These are phyloP conservation scores for Phylloporus arenicola DNA, from an alignment of 768 basidiomycete species.

Conservation along the genomic window DNA sequence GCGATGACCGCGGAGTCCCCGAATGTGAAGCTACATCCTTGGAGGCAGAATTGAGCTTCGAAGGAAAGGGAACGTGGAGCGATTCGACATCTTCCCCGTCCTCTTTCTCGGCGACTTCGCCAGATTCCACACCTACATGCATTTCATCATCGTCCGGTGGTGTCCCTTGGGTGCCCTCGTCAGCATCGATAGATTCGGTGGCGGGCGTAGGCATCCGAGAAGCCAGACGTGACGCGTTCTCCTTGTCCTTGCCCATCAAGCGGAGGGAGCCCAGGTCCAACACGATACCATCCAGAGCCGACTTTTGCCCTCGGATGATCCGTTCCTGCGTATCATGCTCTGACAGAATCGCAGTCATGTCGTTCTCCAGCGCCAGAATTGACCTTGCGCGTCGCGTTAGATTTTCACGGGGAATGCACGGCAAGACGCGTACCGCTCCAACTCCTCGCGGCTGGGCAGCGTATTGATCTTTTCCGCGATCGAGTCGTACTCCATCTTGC, in stretches of 20 bases:
- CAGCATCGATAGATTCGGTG: slow-evolving; percentile 33
- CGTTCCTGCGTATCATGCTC: slow-evolving; percentile 74
- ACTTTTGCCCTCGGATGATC: slow-evolving; percentile 61
- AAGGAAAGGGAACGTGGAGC: slow-evolving; percentile 23
- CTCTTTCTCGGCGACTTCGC: slow-evolving; percentile 38
- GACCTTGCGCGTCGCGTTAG: slow-evolving; percentile 38
- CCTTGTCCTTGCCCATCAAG: slow-evolving; percentile 65
- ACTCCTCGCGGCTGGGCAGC: slow-evolving; percentile 68
- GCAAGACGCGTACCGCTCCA: slow-evolving; percentile 59
- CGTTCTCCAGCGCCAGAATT: slow-evolving; percentile 66
- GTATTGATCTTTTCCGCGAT: slow-evolving; percentile 80
- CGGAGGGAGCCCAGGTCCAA: slow-evolving; percentile 55
- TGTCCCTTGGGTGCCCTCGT: slow-evolving; percentile 20
- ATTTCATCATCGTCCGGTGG: slow-evolving; percentile 30
- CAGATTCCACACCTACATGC: slow-evolving; percentile 37
- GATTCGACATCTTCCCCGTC: slow-evolving; percentile 35
- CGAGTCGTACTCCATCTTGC: slow-evolving; percentile 84
- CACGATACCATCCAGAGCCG: slow-evolving; percentile 61
- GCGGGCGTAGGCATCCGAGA: slow-evolving; percentile 46
- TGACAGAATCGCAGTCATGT: slow-evolving; percentile 66
- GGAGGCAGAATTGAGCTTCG: slow-evolving; percentile 29
- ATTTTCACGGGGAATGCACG: neutral
- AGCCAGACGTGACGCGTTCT: slow-evolving; percentile 38
- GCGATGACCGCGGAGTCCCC: slow-evolving; percentile 25
- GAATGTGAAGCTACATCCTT: slow-evolving; percentile 32